Evolutionary conservation across 75 land plant species (phyloP).

Genomic region (Isoetes taiwanensis): DNA sequence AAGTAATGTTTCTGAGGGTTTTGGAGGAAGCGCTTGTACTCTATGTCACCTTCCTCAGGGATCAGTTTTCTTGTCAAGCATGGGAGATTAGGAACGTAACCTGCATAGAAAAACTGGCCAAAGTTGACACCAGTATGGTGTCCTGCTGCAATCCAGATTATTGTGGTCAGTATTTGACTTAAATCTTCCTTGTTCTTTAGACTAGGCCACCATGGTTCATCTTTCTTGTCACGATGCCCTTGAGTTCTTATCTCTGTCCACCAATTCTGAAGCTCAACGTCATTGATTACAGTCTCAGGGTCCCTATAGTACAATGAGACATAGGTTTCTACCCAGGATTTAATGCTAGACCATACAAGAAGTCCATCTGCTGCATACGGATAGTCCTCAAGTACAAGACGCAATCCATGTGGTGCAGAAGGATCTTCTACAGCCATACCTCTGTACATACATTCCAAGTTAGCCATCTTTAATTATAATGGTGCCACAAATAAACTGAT

Average conservation of each 20-base stretch:
- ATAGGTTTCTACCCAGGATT: not conserved
- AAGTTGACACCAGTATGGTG: slow-evolving; percentile 2
- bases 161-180: not conserved
- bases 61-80: slow-evolving; percentile 1
- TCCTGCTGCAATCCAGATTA: not conserved
- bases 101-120: slow-evolving; percentile 6
- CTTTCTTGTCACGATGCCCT: no score
- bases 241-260: not conserved
- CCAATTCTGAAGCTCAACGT: slow-evolving; percentile 1
- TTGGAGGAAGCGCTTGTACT: not conserved
- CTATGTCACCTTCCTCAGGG: not conserved
- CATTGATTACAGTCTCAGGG: not conserved
- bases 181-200: not conserved
- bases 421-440: slow-evolving; percentile 92
- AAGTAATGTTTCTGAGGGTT: not conserved
- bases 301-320: not conserved
- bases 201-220: no score
- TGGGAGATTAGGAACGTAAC: not conserved
- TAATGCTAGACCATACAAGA: not conserved
- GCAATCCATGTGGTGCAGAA: slow-evolving; percentile 33
- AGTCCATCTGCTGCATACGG: slow-evolving; percentile 8
- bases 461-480: no score
- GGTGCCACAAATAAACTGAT: no score
- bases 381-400: not conserved
- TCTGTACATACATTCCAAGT: no score